Evolutionary conservation across 176 grass and related monocot species (phyloP).

Genomic region (Cocos nucifera): DNA sequence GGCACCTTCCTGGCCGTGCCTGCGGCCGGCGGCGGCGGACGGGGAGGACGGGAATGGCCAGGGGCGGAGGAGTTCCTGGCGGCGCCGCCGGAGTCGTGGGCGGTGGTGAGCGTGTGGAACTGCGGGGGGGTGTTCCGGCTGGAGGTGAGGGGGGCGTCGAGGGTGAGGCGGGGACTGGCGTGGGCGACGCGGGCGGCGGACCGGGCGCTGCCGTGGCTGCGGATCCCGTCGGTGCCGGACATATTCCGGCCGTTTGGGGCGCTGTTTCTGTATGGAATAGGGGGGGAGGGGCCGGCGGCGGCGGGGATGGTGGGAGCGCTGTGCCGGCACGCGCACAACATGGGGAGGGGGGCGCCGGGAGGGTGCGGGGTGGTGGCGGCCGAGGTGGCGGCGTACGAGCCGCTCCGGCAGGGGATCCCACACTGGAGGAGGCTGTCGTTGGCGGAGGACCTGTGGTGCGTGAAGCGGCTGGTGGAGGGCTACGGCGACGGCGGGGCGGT

Average conservation of each 20-base stretch:
- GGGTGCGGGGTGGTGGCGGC: slow-evolving; percentile 2
- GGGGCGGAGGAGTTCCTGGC: slow-evolving; percentile 9
- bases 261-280: not conserved
- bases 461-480: slow-evolving; percentile 11
- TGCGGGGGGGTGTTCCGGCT: slow-evolving; percentile 7
- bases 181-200: slow-evolving; percentile 1
- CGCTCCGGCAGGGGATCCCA: not conserved
- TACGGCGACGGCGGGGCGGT: slow-evolving; percentile 4
- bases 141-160: slow-evolving; percentile 8
- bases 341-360: not conserved
- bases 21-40: not conserved
- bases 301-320: not conserved
- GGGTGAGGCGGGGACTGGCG: not conserved
- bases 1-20: slow-evolving; percentile 12
- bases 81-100: slow-evolving; percentile 6
- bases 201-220: slow-evolving; percentile 7
- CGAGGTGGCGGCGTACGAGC: slow-evolving; percentile 2
- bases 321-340: slow-evolving; percentile 11
- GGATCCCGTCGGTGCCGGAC: slow-evolving; percentile 13
- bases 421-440: slow-evolving; percentile 8
- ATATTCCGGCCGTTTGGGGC: slow-evolving; percentile 9
- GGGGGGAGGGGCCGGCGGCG: slow-evolving; percentile 2
- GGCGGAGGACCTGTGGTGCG: slow-evolving; percentile 17
- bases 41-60: not conserved
- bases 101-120: slow-evolving; percentile 15